Base-by-base conservation (phyloP, 139 green algal species). In the Edaphochlamys debaryana region DNA sequence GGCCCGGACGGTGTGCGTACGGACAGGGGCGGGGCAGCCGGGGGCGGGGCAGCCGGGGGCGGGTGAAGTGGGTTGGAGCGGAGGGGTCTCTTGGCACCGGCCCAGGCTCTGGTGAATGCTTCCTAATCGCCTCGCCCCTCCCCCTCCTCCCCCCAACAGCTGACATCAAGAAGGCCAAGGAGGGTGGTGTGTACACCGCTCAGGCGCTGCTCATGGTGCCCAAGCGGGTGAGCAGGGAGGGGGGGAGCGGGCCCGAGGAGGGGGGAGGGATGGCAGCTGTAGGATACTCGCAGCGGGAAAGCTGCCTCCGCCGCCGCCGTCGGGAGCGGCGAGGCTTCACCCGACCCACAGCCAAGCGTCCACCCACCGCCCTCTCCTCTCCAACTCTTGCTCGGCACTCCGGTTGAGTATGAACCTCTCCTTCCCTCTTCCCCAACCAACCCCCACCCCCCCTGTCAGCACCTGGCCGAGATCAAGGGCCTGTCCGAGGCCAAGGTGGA, bases 401-500 rank as follows among this genome's bases (percentile, higher is more conserved):
- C n/a, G n/a, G n/a, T n/a, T n/a, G n/a, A n/a, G n/a, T n/a, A n/a
- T n/a, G n/a, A n/a, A n/a, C n/a, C n/a, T n/a, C n/a, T n/a, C n/a
- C n/a, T n/a, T 69, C 11, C 62, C 30, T 69, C 62, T 37, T 19
- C 62, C 11, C n/a, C n/a, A n/a, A n/a, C 34, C 34, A 41, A 40
- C 29, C 25, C 64, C 25, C 64, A 23, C 11, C 75, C 79, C 9
- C 78, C 60, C 2, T n/a, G 88, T 74, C 89, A 98, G 94, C 73
- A 86, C 19, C 90, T 99, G 58, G 81, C 86, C 29, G 92, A 95
- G 20, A 95, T 99, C 85, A 98, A 98, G 85, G 96, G 96, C 15
- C 88, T 99, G 37, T 96, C 89, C 5, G 96, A 99, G 56, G 95
- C 94, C 88, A 98, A 98, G 91, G 92, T 97, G 8, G 95, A 98